Conservation (phyloP, 2,329 filamentous ascomycete genomes). For the Stromatinia cepivora region DNA sequence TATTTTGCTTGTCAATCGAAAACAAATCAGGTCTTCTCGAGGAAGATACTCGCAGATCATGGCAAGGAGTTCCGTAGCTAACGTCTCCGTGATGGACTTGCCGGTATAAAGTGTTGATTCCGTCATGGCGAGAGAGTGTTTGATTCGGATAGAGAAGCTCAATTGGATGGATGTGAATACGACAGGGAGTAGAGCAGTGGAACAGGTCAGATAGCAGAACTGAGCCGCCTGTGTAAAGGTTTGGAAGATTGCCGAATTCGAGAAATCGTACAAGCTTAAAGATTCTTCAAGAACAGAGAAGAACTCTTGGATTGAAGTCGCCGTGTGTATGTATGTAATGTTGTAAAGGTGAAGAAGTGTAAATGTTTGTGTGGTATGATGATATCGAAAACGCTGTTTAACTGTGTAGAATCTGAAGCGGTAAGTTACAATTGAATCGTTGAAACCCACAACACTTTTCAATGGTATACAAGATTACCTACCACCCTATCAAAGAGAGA, state of each 20-base stretch:
- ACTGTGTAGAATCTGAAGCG: not conserved
- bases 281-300: too few relatives aligned
- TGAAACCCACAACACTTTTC: not conserved
- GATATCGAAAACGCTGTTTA: not conserved
- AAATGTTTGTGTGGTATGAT: too few relatives aligned
- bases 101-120: not conserved
- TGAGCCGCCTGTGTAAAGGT: not conserved
- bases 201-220: not conserved
- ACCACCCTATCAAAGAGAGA: too few relatives aligned
- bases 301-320: too few relatives aligned
- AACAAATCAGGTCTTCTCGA: not conserved
- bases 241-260: not conserved
- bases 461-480: not conserved
- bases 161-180: not conserved
- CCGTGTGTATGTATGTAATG: too few relatives aligned
- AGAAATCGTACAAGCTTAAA: too few relatives aligned
- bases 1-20: constrained; percentile 3
- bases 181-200: not conserved
- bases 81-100: not conserved
- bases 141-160: not conserved
- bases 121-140: not conserved
- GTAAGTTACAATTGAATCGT: not conserved
- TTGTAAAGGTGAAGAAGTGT: too few relatives aligned
- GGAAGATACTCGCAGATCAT: not conserved
- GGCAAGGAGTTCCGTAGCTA: not conserved